phyloP scores from a whole-genome alignment of 305 asterid species.

The Solanum hybrid region DNA sequence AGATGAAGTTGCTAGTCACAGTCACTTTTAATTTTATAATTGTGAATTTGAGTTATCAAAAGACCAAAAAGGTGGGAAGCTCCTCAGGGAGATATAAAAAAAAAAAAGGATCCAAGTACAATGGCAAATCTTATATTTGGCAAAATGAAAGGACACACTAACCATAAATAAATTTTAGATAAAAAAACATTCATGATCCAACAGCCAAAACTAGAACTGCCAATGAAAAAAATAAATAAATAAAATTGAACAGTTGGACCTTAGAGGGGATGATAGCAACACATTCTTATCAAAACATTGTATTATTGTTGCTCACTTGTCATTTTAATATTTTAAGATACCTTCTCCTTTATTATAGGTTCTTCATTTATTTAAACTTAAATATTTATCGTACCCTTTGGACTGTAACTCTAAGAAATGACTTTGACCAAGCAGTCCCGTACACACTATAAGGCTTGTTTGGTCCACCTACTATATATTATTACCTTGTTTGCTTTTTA shows the following conservation, averaged over 20 bases:
- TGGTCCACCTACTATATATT: neutral
- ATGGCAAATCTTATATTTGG: neutral
- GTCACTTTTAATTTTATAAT: no score
- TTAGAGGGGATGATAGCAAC: constrained; percentile 1
- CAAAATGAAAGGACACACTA: neutral
- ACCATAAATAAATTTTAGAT: neutral
- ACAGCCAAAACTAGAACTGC: neutral
- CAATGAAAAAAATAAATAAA: neutral
- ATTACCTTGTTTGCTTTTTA: neutral
- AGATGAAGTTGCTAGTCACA: no score
- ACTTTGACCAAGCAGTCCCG: neutral
- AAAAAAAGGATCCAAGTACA: neutral
- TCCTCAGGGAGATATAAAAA: no score
- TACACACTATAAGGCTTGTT: neutral
- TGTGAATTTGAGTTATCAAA: no score
- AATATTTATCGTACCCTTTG: neutral
- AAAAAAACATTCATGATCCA: neutral
- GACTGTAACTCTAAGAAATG: neutral
- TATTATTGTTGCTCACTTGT: neutral
- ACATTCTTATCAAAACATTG: neutral
- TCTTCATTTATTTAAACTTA: neutral
- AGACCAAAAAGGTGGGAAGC: no score
- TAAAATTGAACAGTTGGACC: neutral
- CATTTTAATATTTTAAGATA: neutral
- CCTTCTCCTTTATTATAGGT: neutral